Conservation (phyloP, 805 yeast genomes). For the Yamadazyma paraphyllophila region DNA sequence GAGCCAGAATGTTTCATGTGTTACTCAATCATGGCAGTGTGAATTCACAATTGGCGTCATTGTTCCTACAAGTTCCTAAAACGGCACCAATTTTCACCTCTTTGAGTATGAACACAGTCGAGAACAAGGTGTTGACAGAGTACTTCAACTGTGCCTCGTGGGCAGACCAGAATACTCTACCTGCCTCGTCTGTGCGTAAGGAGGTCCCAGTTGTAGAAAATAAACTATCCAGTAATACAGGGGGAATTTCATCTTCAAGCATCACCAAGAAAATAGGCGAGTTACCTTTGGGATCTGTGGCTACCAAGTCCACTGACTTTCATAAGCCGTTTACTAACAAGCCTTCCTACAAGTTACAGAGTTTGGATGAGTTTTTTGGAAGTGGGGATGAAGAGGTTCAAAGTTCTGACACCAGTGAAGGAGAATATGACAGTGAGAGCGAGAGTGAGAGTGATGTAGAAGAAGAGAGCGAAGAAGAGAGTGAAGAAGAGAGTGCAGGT, state of each 20-base stretch:
- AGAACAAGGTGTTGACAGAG: constrained; percentile 12
- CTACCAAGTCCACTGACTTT: constrained; percentile 23
- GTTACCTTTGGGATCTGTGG: constrained; percentile 22
- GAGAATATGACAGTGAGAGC: constrained; percentile 10
- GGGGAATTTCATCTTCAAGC: constrained; percentile 17
- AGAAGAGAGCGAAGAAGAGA: constrained; percentile 10
- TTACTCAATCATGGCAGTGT: constrained; percentile 46
- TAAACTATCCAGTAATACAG: constrained; percentile 9
- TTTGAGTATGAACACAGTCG: constrained; percentile 5
- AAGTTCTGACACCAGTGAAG: constrained; percentile 13
- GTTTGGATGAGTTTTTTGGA: constrained; percentile 82
- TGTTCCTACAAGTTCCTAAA: constrained; percentile 76
- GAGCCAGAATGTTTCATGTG: constrained; percentile 71
- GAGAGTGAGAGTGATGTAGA: constrained; percentile 1
- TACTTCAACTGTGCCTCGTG: constrained; percentile 43
- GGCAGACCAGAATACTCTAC: constrained; percentile 36
- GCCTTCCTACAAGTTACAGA: constrained; percentile 57
- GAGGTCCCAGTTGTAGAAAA: constrained; percentile 20
- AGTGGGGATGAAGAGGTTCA: constrained; percentile 21
- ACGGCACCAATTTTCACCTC: constrained; percentile 51
- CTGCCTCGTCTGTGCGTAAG: constrained; percentile 29
- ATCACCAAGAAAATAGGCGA: constrained; percentile 14
- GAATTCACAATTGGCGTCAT: constrained; percentile 59
- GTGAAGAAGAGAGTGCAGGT: not conserved
- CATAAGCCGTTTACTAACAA: constrained; percentile 7